A percentile compares a stretch with the other conserved stretches of the same genome.
Evolutionary conservation across 495 filamentous ascomycete species (phyloP).

Genomic region (Neurospora hispaniola): DNA sequence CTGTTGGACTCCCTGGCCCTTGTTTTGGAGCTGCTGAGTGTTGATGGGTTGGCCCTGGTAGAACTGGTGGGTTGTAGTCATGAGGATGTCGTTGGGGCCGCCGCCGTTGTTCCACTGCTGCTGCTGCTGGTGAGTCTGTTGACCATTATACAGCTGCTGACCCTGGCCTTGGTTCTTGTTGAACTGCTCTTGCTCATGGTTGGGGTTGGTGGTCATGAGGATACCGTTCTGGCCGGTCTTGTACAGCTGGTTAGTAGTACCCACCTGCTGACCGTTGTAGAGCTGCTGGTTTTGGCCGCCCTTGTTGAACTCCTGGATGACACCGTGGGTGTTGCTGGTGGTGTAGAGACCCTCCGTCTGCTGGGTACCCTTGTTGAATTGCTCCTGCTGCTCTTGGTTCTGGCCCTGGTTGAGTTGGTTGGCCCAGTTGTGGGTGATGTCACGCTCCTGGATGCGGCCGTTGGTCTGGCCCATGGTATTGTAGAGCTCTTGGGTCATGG

Average conservation of each 20-base stretch:
- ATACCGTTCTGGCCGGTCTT: not conserved
- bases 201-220: not conserved
- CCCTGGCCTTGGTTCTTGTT: not conserved
- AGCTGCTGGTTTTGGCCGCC: not conserved
- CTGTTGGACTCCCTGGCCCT: not conserved
- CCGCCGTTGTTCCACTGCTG: not conserved
- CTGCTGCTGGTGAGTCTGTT: not conserved
- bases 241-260: not conserved
- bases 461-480: not conserved
- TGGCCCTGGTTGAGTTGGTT: not conserved
- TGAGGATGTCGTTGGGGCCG: not conserved
- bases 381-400: not conserved
- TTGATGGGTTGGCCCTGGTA: not conserved
- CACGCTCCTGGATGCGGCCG: not conserved
- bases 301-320: not conserved
- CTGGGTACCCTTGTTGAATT: not conserved
- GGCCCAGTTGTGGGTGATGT: not conserved
- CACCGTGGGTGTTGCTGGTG: not conserved
- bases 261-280: not conserved
- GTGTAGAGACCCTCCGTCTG: not conserved
- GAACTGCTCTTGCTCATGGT: not conserved
- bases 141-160: not conserved
- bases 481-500: not conserved
- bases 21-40: not conserved
- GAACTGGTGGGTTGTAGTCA: not conserved